Evolutionary conservation across 345 rosid genomes (phyloP).

Genomic region (Citrus inodora): DNA sequence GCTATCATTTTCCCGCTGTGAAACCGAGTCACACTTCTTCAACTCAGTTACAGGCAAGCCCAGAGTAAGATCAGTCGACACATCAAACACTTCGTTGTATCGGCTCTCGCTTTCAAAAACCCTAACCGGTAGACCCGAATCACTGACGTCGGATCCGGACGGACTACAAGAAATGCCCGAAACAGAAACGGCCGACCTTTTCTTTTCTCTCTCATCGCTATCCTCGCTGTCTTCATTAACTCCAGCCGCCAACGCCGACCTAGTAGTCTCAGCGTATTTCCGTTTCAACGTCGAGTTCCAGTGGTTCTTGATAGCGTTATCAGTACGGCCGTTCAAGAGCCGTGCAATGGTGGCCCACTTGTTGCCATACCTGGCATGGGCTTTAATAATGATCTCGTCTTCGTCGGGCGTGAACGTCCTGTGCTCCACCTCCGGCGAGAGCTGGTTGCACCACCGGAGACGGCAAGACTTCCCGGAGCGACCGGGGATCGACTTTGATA

Average conservation of each 20-base stretch:
- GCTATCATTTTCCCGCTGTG: not conserved
- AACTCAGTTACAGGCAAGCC: conserved; percentile 34
- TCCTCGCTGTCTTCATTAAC: not conserved
- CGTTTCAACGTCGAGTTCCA: conserved; percentile 65
- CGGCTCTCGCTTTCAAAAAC: conserved; percentile 1
- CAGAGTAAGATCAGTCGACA: conserved; percentile 41
- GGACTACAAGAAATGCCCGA: conserved; percentile 15
- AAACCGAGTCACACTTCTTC: not conserved
- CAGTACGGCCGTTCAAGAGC: conserved; percentile 54
- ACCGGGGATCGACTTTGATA: conserved; percentile 49
- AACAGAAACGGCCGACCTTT: not conserved
- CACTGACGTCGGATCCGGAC: conserved; percentile 40
- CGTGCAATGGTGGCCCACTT: conserved; percentile 62
- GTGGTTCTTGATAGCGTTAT: conserved; percentile 60
- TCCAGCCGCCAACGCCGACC: not conserved
- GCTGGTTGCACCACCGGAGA: conserved; percentile 69
- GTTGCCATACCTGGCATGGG: conserved; percentile 54
- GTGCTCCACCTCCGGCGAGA: conserved; percentile 56
- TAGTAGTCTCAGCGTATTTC: conserved; percentile 6
- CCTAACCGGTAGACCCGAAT: conserved; percentile 23
- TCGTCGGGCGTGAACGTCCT: conserved; percentile 49
- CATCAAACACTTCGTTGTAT: conserved; percentile 2
- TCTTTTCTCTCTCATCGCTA: not conserved
- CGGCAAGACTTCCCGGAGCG: conserved; percentile 70
- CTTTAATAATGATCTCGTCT: conserved; percentile 42